Evolutionary conservation across 31 red algal genomes (phyloP), one percentile per base, ranked within the genome.

Genomic region (Porphyra umbilicalis): DNA sequence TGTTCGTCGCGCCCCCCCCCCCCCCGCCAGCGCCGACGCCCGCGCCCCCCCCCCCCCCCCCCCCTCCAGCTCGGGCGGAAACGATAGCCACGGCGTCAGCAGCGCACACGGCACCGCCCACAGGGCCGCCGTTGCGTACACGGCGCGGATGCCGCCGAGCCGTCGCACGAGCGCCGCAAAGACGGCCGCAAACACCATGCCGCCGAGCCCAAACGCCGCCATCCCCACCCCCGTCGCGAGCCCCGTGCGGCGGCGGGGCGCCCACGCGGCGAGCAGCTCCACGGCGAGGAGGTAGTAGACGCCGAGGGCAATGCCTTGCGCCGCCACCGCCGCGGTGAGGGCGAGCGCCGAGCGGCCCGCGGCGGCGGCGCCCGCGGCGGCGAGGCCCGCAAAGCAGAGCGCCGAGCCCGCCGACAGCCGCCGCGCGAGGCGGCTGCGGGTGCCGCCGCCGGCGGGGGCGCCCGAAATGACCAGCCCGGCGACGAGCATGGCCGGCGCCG

Each of bases 401-500:
- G 84, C 31, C 42, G 77, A 75, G 33, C 74, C 2, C 6, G 13
- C 31, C 35, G 77, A 39, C 33, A 86, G 77, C 39, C 79, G 34
- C 18, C 77, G 84, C 35, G 80, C 37, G 5, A 78, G 84, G 10
- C 13, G 34, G 29, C 20, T 79, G n/a, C 80, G 79, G 8, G 35
- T 1, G 11, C 57, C 57, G 57, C 57, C 57, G 20, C 57, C 77
- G 30, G 6, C 3, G 13, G 18, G 34, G 25, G 39, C 76, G 35
- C 25, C 36, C 25, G 79, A 78, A 10, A 86, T 25, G 8, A 80
- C 79, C 35, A 80, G 36, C 16, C 84, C 84, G 1, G 84, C 40
- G 78, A 79, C 57, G 77, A 86, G 32, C 77, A 86, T 80, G n/a
- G 80, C 77, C 2, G 84, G 84, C 25, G 77, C 84, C 18, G 77